phyloP scores from a whole-genome alignment of 192 early-diverging fungal genomes.

The Coemansia sp. region DNA sequence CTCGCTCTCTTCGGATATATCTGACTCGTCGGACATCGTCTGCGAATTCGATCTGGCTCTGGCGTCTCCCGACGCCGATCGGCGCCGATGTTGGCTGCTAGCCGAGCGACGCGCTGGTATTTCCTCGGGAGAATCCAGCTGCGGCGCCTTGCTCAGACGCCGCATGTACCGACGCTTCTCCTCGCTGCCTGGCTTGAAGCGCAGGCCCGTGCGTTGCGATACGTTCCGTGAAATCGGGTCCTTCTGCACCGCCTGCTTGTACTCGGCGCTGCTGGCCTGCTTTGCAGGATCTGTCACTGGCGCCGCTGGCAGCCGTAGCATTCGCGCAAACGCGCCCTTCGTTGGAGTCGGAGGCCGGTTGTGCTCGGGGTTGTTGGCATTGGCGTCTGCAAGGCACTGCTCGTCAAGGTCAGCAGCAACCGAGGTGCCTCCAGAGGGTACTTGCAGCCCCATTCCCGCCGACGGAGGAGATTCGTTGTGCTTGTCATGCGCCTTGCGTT shows the following conservation, averaged over 20 bases:
- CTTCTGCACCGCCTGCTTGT: slow-evolving; percentile 30
- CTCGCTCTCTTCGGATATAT: background rate
- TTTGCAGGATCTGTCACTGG: slow-evolving; percentile 12
- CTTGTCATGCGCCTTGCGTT: background rate
- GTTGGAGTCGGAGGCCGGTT: slow-evolving; percentile 56
- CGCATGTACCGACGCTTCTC: slow-evolving; percentile 49
- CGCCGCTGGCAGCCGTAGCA: slow-evolving; percentile 36
- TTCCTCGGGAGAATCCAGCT: slow-evolving; percentile 21
- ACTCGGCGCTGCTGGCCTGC: slow-evolving; percentile 32
- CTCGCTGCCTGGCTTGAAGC: slow-evolving; percentile 48
- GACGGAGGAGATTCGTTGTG: background rate
- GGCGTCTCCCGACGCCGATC: background rate
- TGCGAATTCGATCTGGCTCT: background rate
- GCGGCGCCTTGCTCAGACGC: slow-evolving; percentile 51
- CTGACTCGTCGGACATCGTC: slow-evolving; percentile 11
- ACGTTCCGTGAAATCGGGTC: slow-evolving; percentile 53
- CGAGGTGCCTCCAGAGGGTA: slow-evolving; percentile 47
- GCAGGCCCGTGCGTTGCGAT: slow-evolving; percentile 48
- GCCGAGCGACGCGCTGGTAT: slow-evolving; percentile 5
- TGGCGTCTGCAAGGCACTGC: slow-evolving; percentile 50
- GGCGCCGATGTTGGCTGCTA: slow-evolving; percentile 3
- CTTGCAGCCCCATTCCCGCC: slow-evolving; percentile 24
- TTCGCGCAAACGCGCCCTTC: slow-evolving; percentile 43
- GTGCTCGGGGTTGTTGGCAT: slow-evolving; percentile 55
- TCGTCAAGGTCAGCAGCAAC: slow-evolving; percentile 54